phyloP scores from a whole-genome alignment of 805 yeast species.

The Candida nitratophila region DNA sequence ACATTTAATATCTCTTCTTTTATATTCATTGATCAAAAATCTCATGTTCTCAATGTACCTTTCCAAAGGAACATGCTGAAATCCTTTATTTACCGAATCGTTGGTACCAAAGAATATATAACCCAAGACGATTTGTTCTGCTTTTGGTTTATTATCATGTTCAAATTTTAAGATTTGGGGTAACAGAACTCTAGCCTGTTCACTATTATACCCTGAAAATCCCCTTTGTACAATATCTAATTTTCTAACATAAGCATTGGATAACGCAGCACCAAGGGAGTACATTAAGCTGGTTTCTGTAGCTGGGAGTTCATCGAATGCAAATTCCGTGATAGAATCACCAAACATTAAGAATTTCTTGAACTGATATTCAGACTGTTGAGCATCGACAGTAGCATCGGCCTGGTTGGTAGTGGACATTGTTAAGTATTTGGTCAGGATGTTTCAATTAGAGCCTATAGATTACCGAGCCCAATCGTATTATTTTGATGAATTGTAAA shows the following conservation, averaged over 20 bases:
- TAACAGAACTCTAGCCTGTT: slow-evolving; percentile 46
- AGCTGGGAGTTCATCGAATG: slow-evolving; percentile 17
- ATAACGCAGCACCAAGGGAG: slow-evolving; percentile 23
- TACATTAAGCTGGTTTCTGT: slow-evolving; percentile 11
- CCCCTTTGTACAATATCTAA: slow-evolving; percentile 72
- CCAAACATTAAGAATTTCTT: slow-evolving; percentile 27
- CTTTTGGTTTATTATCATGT: slow-evolving; percentile 24
- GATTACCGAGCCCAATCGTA: no score
- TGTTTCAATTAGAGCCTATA: no score
- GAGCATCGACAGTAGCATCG: no score
- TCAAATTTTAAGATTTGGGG: slow-evolving; percentile 47
- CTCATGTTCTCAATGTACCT: slow-evolving; percentile 42
- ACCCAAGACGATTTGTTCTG: slow-evolving; percentile 29
- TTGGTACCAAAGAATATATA: slow-evolving; percentile 78
- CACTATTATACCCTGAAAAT: slow-evolving; percentile 66
- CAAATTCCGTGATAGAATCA: slow-evolving; percentile 29
- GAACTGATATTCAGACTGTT: slow-evolving; percentile 14
- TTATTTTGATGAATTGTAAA: no score
- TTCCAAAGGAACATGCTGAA: slow-evolving; percentile 39
- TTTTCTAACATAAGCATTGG: slow-evolving; percentile 44
- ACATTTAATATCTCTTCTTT: slow-evolving; percentile 37
- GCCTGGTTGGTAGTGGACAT: no score
- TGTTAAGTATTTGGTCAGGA: no score
- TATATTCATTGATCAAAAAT: slow-evolving; percentile 33
- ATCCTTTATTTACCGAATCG: slow-evolving; percentile 43